phyloP scores from a whole-genome alignment of 2,329 filamentous ascomycete genomes.

The Aspergillus sclerotialis region DNA sequence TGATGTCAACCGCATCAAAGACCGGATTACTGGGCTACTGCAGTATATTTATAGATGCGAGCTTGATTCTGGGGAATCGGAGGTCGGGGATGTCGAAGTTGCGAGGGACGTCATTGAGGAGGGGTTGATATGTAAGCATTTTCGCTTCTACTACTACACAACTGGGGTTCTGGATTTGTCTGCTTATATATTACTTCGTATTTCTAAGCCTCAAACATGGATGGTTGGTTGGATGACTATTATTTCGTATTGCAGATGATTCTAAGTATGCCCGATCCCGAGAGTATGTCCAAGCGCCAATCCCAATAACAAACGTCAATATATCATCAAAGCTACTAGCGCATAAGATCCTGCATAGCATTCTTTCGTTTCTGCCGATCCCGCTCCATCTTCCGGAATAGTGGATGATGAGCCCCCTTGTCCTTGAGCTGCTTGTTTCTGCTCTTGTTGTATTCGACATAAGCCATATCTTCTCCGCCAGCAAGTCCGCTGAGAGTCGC shows the following conservation, averaged over 20 bases:
- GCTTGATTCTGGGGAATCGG: not conserved
- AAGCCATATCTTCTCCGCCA: constrained; percentile 96
- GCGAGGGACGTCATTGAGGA: not conserved
- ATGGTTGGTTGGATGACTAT: too few relatives aligned
- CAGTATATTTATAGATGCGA: too few relatives aligned
- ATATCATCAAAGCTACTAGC: constrained; percentile 5
- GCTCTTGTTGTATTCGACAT: constrained; percentile 73
- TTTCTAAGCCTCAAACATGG: too few relatives aligned
- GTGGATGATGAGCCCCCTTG: constrained; percentile 50
- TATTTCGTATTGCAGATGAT: too few relatives aligned
- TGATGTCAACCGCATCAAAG: too few relatives aligned
- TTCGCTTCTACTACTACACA: too few relatives aligned
- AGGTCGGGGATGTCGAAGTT: not conserved
- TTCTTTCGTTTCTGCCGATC: constrained; percentile 53
- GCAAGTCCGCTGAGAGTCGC: constrained; percentile 79
- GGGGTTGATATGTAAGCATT: not conserved
- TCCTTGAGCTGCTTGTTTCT: constrained; percentile 62
- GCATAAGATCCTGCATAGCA: constrained; percentile 30
- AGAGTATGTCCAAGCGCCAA: not conserved
- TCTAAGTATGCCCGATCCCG: too few relatives aligned
- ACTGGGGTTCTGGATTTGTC: too few relatives aligned
- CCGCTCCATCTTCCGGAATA: constrained; percentile 61
- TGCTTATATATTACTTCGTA: too few relatives aligned
- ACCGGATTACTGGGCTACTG: too few relatives aligned
- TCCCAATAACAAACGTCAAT: not conserved